Evolutionary conservation across 495 filamentous ascomycete genomes (phyloP), one percentile per base, ranked within the genome.

Genomic region (Amniculicola lignicola): DNA sequence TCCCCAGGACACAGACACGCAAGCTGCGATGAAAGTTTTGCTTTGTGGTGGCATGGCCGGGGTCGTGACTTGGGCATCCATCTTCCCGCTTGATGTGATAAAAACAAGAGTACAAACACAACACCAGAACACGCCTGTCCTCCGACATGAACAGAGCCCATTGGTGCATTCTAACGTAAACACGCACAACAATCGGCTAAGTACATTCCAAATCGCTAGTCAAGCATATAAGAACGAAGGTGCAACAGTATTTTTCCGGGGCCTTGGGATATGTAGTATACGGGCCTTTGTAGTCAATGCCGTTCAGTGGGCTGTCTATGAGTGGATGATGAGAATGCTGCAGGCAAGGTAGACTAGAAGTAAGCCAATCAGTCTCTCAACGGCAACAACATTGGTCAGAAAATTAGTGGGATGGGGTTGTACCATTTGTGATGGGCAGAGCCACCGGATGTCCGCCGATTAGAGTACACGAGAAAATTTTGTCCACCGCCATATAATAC

Each of bases 271-370:
- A 43, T 96, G 90, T 68, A 91, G 86, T 69, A 69, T 82, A 2
- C 72, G 90, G 59, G 90, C 90, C 5, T 96, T 95, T 64, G 71
- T 95, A 35, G 90, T 95, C 46, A 92, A 95, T 73, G 79, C 82
- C 0, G 77, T 77, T 24, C 81, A 96, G 76, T 96, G 88, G 88
- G 84, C 83, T 3, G 81, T 88, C 24, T 95, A 93, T 71, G 88
- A 93, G 72, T 88, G 84, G 83, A 75, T 87, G 61, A 88, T 93
- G 82, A 16, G 54, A 15, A 24, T 66, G 14, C 53, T 18, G 38
- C 51, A 57, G 24, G 15, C 27, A 12, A 55, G 27, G 39, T 42
- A n/a, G 12, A 42, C 22, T 12, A 27, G 18, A 2, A 36, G 2
- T 1, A 11, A 12, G 5, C n/a, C n/a, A n/a, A n/a, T n/a, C n/a